phyloP scores from a whole-genome alignment of 768 basidiomycete genomes.

The Zangia roseola region DNA sequence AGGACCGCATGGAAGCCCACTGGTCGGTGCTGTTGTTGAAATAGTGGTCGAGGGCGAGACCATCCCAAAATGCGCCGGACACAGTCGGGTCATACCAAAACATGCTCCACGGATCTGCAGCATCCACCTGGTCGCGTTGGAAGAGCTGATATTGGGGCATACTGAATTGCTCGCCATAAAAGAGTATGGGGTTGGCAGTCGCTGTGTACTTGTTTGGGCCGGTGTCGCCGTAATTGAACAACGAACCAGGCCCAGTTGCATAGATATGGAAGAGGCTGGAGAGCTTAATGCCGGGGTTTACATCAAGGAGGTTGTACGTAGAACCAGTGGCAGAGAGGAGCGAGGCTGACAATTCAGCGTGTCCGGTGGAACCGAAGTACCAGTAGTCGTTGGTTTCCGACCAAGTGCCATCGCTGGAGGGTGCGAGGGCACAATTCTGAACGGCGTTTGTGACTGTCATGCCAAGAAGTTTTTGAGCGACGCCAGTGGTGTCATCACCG shows the following conservation, averaged over 20 bases:
- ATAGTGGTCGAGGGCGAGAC: constrained; percentile 74
- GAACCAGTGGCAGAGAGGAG: constrained; percentile 86
- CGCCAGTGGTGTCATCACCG: constrained; percentile 75
- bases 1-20: constrained; percentile 90
- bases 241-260: constrained; percentile 75
- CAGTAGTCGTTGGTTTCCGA: constrained; percentile 92
- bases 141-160: constrained; percentile 76
- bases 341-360: constrained; percentile 85
- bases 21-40: constrained; percentile 72
- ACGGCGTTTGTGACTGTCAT: constrained; percentile 73
- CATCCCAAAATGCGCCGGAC: constrained; percentile 90
- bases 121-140: constrained; percentile 88
- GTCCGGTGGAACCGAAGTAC: constrained; percentile 91
- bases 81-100: constrained; percentile 91
- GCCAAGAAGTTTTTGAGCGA: constrained; percentile 62
- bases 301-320: constrained; percentile 65
- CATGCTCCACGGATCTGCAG: constrained; percentile 83
- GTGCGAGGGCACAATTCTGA: constrained; percentile 66
- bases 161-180: constrained; percentile 70
- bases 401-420: constrained; percentile 83
- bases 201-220: constrained; percentile 92
- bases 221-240: constrained; percentile 66
- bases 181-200: constrained; percentile 85
- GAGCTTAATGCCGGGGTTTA: constrained; percentile 66
- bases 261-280: constrained; percentile 93